phyloP scores from a whole-genome alignment of 2,329 filamentous ascomycete genomes.

The Colletotrichum destructivum region DNA sequence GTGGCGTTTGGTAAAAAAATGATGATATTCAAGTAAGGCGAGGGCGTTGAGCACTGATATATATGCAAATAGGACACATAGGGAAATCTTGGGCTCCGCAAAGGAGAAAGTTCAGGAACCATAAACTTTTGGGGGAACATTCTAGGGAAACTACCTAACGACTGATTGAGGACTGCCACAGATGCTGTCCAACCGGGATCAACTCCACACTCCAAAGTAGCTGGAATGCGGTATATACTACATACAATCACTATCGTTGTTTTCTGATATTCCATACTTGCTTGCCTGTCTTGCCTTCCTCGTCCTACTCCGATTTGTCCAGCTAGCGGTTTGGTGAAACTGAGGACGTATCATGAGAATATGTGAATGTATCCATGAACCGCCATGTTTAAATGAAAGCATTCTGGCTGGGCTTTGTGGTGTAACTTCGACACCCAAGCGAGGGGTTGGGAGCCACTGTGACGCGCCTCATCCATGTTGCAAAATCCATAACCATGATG shows the following conservation, averaged over 20 bases:
- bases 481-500: conserved; percentile 74
- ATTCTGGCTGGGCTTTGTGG: conserved; percentile 33
- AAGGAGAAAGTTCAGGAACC: background rate
- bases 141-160: conserved; percentile 39
- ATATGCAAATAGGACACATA: background rate
- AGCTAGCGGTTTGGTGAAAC: conserved; percentile 11
- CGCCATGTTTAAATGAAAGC: conserved; percentile 37
- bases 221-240: conserved; percentile 40
- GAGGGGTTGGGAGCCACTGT: conserved; percentile 27
- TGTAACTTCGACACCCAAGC: conserved; percentile 33
- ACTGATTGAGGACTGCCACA: conserved; percentile 38
- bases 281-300: conserved; percentile 1
- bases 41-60: background rate
- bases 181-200: conserved; percentile 40
- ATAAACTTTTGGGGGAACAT: conserved; percentile 9
- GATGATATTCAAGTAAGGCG: background rate
- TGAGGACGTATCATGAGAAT: conserved; percentile 10
- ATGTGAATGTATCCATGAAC: conserved; percentile 26
- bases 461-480: conserved; percentile 57
- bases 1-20: conserved; percentile 22
- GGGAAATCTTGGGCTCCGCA: too few species aligned
- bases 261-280: conserved; percentile 40
- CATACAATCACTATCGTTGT: conserved; percentile 41
- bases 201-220: conserved; percentile 36
- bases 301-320: conserved; percentile 7